Base-by-base conservation (phyloP, 441 rosid species). In the Adansonia madagascariensis region DNA sequence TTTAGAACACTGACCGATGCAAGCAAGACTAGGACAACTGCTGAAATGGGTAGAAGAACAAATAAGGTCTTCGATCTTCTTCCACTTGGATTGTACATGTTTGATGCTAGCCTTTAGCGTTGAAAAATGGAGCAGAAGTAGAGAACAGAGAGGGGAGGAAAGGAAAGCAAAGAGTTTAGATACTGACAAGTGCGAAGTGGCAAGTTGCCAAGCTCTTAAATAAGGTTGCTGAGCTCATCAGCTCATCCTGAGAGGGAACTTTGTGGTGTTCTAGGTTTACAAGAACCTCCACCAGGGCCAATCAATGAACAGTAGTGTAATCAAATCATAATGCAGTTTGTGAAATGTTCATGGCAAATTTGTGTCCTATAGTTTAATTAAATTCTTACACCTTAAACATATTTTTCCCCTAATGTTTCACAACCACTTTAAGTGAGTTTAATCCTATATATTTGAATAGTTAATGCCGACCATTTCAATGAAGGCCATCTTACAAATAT, bases 61-160 rank as follows among this genome's bases (percentile, higher is more conserved):
- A 46, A 35, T 62, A 80, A 53, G 81, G 73, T 35, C 74, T 64
- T 63, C 4, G 75, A 68, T 75, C 57, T 41, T 75, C 57, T 41
- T 56, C 8, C 31, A 31, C 17, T 56, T 20, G 18, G 35, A 56
- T 4, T 12, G 27, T 39, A 0, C 66, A 73, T 73, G 27, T 18
- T 56, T 57, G 62, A 57, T 57, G 53, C 50, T 9, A 66, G 24
- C 43, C n/a, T 7, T 64, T n/a, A 4, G 12, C 8, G 65, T 64
- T 46, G 17, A 68, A 68, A 20, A 17, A 12, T 18, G 56, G 24
- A 65, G 10, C 50, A 41, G 50, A 65, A 41, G 24, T 8, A 39
- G 50, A 18, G 50, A 65, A n/a, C 5, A 18, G 71, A 41, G 71
- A 65, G 50, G 22, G 71, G 18, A 44, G 15, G 71, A 18, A n/a